These are phyloP conservation scores for Citrus hindsii DNA, from an alignment of 345 rosid species.

Conservation along the genomic window DNA sequence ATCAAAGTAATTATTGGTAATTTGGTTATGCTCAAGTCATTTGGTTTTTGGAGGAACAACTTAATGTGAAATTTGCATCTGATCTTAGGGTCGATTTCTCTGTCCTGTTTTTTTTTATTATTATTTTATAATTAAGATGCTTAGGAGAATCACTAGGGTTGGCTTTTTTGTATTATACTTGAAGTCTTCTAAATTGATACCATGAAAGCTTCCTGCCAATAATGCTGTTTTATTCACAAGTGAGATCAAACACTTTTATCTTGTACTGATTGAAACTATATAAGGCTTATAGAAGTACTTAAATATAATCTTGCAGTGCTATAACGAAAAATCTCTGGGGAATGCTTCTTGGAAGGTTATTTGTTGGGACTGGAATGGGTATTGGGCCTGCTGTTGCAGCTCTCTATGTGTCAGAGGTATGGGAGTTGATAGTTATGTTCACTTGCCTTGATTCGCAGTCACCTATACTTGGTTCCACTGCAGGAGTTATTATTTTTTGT, in stretches of 20 bases:
- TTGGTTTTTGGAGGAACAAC: background rate
- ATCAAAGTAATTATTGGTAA: background rate
- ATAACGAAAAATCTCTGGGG: constrained; percentile 68
- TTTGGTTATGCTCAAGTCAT: background rate
- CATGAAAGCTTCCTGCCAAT: background rate
- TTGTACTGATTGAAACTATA: background rate
- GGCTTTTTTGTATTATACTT: background rate
- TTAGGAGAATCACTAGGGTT: background rate
- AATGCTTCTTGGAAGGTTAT: constrained; percentile 87
- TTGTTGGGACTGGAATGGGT: constrained; percentile 96
- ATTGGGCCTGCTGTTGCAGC: constrained; percentile 88
- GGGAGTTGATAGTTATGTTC: constrained; percentile 10
- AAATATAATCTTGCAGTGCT: constrained; percentile 58
- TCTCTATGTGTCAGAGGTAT: constrained; percentile 95
- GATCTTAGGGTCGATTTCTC: background rate
- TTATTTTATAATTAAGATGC: background rate
- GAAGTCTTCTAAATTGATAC: constrained; percentile 4
- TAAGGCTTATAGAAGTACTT: background rate
- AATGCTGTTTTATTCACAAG: background rate
- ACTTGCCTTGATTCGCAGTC: constrained; percentile 1
- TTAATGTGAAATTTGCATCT: background rate
- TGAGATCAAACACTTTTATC: background rate
- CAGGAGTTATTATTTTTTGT: too few species aligned
- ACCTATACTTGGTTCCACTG: background rate
- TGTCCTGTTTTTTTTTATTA: background rate